Evolutionary conservation across 176 grass and related monocot genomes (phyloP).

Genomic region (Otatea glauca): DNA sequence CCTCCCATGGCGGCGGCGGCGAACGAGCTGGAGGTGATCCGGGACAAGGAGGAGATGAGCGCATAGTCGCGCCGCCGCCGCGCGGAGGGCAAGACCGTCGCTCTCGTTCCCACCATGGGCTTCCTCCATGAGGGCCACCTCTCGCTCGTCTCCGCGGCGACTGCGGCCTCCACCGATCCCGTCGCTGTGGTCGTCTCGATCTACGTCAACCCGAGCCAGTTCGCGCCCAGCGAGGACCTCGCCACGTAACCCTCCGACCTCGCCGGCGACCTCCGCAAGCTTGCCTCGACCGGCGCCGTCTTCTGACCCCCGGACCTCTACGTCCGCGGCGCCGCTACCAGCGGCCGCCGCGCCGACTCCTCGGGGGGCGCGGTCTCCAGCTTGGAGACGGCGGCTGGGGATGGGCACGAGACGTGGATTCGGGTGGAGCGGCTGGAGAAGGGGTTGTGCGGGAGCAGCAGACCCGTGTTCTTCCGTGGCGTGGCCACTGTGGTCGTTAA

Average conservation of each 20-base stretch:
- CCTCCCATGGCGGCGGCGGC: slow-evolving; percentile 37
- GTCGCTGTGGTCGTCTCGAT: slow-evolving; percentile 76
- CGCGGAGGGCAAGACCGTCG: slow-evolving; percentile 60
- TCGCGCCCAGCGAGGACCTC: slow-evolving; percentile 79
- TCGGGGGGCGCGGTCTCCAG: slow-evolving; percentile 42
- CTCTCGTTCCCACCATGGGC: slow-evolving; percentile 90
- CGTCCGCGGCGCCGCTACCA: slow-evolving; percentile 34
- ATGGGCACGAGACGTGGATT: slow-evolving; percentile 78
- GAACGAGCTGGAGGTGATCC: slow-evolving; percentile 68
- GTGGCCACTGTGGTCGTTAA: slow-evolving; percentile 84
- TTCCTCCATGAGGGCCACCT: slow-evolving; percentile 93
- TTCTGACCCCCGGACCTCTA: slow-evolving; percentile 78
- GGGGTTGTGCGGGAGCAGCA: slow-evolving; percentile 76
- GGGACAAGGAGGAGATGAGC: slow-evolving; percentile 71
- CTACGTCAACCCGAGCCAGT: slow-evolving; percentile 90
- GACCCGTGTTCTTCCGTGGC: slow-evolving; percentile 81
- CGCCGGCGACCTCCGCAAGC: slow-evolving; percentile 72
- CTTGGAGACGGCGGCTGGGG: slow-evolving; percentile 56
- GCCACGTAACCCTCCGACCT: slow-evolving; percentile 73
- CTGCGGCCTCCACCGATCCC: slow-evolving; percentile 42
- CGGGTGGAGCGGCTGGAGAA: slow-evolving; percentile 78
- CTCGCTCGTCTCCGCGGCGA: slow-evolving; percentile 59
- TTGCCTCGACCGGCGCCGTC: slow-evolving; percentile 55
- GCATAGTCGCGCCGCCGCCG: slow-evolving; percentile 63
- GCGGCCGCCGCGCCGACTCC: neutral